Base-by-base conservation (phyloP, 140 eudicot species). In the Bidens hawaiensis region DNA sequence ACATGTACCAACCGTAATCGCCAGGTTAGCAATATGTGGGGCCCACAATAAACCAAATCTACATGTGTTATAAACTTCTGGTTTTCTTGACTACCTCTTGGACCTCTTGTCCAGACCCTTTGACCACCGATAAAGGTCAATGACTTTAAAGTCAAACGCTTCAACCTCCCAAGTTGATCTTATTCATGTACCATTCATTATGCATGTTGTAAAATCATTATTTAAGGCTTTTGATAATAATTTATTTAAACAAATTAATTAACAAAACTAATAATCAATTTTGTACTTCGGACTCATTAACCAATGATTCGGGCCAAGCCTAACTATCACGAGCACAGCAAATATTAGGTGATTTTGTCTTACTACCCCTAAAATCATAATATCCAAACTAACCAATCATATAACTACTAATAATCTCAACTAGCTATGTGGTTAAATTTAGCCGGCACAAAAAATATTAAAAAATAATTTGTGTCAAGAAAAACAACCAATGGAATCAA, bases 101-200 rank as follows among this genome's bases (percentile, higher is more conserved):
- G 53, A 54, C 56, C 62, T 45, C 27, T 42, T 54, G 4, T 15
- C 31, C 46, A 59, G 47, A 21, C 67, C 16, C 51, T 15, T 63
- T 55, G 70, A 31, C 72, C 58, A 64, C 30, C 15, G 43, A 36
- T 52, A n/a, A 28, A 25, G 22, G 60, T 63, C 71, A 72, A 72
- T 53, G 7, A 28, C 31, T 12, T 49, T 26, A 60, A 47, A 34
- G 73, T 60, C 68, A 70, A 70, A 53, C 1, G 8, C 15, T 34
- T 57, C 67, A 8, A 57, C 28, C 51, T 50, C 59, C 34, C 31
- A 23, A 18, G 59, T 16, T 63, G 55, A 26, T 28, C 17, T 15
- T 49, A 0, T 4, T 62, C 0, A 47, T 0, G 28, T 45, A 48
- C 56, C 59, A 26, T 4, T 24, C 1, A 25, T 21, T 28, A 25